phyloP scores from a whole-genome alignment of 768 basidiomycete species.

The Podaxis sp. region DNA sequence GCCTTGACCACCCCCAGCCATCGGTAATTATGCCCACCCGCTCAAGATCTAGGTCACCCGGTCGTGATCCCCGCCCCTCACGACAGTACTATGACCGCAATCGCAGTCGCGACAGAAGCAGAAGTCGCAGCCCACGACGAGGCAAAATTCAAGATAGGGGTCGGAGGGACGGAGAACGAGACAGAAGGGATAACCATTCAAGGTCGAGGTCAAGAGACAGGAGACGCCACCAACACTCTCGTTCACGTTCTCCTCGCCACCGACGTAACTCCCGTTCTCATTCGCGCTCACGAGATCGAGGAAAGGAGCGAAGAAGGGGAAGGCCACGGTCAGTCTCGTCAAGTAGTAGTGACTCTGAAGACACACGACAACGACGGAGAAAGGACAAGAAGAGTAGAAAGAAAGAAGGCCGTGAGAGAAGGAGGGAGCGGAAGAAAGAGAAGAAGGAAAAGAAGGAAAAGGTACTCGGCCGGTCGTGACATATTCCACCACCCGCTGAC shows the following conservation, averaged over 20 bases:
- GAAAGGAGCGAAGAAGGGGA: constrained; percentile 23
- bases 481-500: constrained; percentile 2
- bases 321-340: constrained; percentile 45
- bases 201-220: constrained; percentile 24
- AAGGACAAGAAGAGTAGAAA: constrained; percentile 50
- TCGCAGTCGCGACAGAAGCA: constrained; percentile 15
- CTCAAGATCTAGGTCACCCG: neutral
- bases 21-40: neutral
- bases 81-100: constrained; percentile 8
- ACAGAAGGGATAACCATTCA: constrained; percentile 18
- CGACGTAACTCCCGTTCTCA: constrained; percentile 25
- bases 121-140: constrained; percentile 6
- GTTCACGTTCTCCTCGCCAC: constrained; percentile 28
- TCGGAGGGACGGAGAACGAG: constrained; percentile 14
- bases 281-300: constrained; percentile 25
- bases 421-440: constrained; percentile 36
- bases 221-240: constrained; percentile 16
- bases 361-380: constrained; percentile 43
- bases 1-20: neutral
- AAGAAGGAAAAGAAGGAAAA: constrained; percentile 70
- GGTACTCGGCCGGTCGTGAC: constrained; percentile 16
- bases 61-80: neutral
- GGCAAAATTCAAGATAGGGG: constrained; percentile 10
- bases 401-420: constrained; percentile 42
- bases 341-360: constrained; percentile 25